Conservation (phyloP, 768 basidiomycete species). For the Leucosporidium creatinivorum region DNA sequence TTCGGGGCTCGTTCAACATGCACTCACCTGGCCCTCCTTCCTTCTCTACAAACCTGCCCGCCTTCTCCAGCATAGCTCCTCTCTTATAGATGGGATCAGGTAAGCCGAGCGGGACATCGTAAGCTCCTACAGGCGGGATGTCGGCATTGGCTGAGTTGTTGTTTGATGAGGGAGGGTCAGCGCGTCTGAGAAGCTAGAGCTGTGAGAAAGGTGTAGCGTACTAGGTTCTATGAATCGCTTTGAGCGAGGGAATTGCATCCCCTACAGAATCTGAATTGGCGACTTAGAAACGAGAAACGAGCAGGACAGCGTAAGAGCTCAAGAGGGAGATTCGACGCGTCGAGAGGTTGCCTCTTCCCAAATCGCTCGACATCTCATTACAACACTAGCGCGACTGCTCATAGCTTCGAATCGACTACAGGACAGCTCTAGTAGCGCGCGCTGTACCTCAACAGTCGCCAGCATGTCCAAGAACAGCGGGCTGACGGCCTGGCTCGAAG, state of each 20-base stretch:
- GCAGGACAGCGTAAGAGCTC: no score
- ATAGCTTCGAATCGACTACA: no score
- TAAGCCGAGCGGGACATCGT: slow-evolving; percentile 8
- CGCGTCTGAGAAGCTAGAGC: background rate
- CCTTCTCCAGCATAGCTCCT: slow-evolving; percentile 10
- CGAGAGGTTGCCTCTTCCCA: no score
- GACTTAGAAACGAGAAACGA: no score
- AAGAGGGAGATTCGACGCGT: background rate
- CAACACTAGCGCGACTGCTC: no score
- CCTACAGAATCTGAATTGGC: no score
- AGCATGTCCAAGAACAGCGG: no score
- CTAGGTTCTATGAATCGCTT: slow-evolving; percentile 7
- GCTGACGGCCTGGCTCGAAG: background rate
- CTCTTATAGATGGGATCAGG: slow-evolving; percentile 10
- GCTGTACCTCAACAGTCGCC: no score
- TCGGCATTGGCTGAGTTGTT: slow-evolving; percentile 6
- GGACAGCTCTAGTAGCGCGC: no score
- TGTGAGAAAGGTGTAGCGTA: background rate
- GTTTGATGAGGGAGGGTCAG: slow-evolving; percentile 3
- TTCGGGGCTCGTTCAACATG: background rate
- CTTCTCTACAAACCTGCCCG: background rate
- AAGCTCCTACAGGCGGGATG: slow-evolving; percentile 19
- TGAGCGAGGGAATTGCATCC: slow-evolving; percentile 14
- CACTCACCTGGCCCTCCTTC: slow-evolving; percentile 14
- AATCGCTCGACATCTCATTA: no score